Conservation (phyloP, 2,329 filamentous ascomycete species). For the Elsinoe ampelina region DNA sequence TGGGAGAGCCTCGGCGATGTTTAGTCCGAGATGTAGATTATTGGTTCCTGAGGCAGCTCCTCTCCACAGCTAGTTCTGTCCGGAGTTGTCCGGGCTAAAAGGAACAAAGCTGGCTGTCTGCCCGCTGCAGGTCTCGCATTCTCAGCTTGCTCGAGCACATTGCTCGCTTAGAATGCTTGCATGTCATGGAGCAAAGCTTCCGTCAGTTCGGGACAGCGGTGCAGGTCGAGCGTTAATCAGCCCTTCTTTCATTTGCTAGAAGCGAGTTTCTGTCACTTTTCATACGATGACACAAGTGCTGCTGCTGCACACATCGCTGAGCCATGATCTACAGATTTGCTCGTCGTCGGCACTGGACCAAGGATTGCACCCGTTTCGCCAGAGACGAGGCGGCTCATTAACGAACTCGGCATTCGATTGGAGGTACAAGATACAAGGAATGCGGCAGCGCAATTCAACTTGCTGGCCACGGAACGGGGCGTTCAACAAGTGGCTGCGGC, state of each 20-base stretch:
- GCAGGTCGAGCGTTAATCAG: background rate
- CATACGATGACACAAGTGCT: background rate
- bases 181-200: background rate
- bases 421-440: constrained; percentile 90
- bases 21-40: no score
- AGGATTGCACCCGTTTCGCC: constrained; percentile 68
- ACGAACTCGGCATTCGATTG: constrained; percentile 69
- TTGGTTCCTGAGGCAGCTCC: background rate
- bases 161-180: constrained; percentile 1
- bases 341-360: constrained; percentile 80
- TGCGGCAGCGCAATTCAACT: constrained; percentile 86
- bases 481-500: constrained; percentile 78
- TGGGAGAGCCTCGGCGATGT: background rate
- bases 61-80: background rate
- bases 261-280: background rate
- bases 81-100: background rate
- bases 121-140: background rate
- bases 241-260: background rate
- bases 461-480: constrained; percentile 88
- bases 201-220: background rate
- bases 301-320: background rate
- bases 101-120: constrained; percentile 14
- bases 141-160: background rate
- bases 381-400: constrained; percentile 61
- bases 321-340: constrained; percentile 53